Evolutionary conservation across 169 alveolate genomes (phyloP).

Genomic region (Cryptosporidium viatorum): DNA sequence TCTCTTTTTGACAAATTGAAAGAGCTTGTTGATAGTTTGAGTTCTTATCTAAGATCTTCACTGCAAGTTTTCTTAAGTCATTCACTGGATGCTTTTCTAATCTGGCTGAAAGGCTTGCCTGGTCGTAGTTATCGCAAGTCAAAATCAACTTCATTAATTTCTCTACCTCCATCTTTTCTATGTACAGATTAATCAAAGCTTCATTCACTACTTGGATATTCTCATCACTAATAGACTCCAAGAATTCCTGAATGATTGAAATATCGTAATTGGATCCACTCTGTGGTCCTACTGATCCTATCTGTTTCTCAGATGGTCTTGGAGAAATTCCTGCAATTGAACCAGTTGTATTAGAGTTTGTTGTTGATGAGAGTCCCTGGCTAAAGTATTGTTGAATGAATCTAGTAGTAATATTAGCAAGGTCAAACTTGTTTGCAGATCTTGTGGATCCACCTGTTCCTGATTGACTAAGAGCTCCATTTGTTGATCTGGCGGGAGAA

Average conservation of each 20-base stretch:
- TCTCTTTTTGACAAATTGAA: slow-evolving; percentile 90
- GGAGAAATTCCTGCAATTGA: slow-evolving; percentile 87
- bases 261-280: not conserved
- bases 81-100: slow-evolving; percentile 95
- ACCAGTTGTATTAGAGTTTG: slow-evolving; percentile 85
- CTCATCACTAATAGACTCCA: slow-evolving; percentile 60
- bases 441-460: slow-evolving; percentile 61
- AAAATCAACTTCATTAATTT: slow-evolving; percentile 92
- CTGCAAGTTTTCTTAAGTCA: slow-evolving; percentile 97
- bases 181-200: slow-evolving; percentile 96
- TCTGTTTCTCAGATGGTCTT: slow-evolving; percentile 47
- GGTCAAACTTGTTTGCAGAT: slow-evolving; percentile 82
- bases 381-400: slow-evolving; percentile 55
- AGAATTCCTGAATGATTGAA: slow-evolving; percentile 58
- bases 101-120: slow-evolving; percentile 90
- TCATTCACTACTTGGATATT: slow-evolving; percentile 92
- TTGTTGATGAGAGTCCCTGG: slow-evolving; percentile 77
- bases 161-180: slow-evolving; percentile 97
- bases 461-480: slow-evolving; percentile 90
- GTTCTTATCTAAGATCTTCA: slow-evolving; percentile 91
- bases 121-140: slow-evolving; percentile 95
- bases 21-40: slow-evolving; percentile 91
- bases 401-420: slow-evolving; percentile 51
- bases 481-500: slow-evolving; percentile 91
- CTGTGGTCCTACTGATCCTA: not conserved